Evolutionary conservation across 2,329 filamentous ascomycete genomes (phyloP).

Genomic region (Chalara sp.): DNA sequence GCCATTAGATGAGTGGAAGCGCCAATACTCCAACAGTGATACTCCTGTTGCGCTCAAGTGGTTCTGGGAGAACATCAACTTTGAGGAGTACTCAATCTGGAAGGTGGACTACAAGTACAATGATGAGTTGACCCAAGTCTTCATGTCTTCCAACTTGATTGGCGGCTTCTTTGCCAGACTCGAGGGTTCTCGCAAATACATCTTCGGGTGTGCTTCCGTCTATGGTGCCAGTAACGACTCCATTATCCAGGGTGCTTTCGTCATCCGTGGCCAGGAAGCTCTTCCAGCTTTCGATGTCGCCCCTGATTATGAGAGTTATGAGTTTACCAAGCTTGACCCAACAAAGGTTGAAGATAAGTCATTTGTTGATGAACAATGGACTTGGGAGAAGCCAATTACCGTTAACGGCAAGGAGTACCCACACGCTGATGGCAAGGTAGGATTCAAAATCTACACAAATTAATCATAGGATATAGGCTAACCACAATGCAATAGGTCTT

Average conservation of each 20-base stretch:
- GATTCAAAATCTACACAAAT: not conserved
- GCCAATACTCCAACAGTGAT: constrained; percentile 95
- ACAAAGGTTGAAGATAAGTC: constrained; percentile 76
- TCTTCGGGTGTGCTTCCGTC: constrained; percentile 87
- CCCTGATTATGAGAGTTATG: constrained; percentile 94
- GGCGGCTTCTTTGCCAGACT: constrained; percentile 97
- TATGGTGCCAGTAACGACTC: constrained; percentile 86
- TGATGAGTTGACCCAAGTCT: constrained; percentile 90
- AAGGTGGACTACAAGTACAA: constrained; percentile 98
- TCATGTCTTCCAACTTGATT: constrained; percentile 99
- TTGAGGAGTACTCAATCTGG: constrained; percentile 95
- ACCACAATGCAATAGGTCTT: constrained; percentile 52
- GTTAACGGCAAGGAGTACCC: constrained; percentile 83
- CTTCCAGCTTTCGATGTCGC: constrained; percentile 89
- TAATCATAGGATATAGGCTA: not conserved
- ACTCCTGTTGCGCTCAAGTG: constrained; percentile 81
- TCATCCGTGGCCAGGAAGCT: constrained; percentile 87
- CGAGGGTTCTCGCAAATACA: constrained; percentile 94
- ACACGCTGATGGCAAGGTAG: constrained; percentile 78
- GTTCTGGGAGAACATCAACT: constrained; percentile 97
- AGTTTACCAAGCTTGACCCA: constrained; percentile 93
- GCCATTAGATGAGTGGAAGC: constrained; percentile 95
- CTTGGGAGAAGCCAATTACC: constrained; percentile 78
- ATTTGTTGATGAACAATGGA: constrained; percentile 82
- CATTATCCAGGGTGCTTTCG: constrained; percentile 85